Evolutionary conservation across 805 yeast genomes (phyloP), one percentile per base, ranked within the genome.

Genomic region (Yarrowia yakushimensis): DNA sequence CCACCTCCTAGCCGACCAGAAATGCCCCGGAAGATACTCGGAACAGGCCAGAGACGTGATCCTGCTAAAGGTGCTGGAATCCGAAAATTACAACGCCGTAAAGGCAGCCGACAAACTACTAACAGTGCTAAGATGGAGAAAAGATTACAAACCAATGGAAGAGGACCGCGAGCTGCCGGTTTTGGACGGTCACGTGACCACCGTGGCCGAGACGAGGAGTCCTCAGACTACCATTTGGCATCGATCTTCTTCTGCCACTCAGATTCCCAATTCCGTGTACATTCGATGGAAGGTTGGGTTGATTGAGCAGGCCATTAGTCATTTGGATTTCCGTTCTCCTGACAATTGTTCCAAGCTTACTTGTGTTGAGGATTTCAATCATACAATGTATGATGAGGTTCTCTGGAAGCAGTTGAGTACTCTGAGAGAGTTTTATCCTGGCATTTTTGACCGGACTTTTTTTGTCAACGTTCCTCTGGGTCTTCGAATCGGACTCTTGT

Each of bases 201-300:
- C 55, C 4, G 55, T 48, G 15, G 25, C 39, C 4, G 11, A 18
- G 5, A 33, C 39, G 1, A n/a, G 2, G 8, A 22, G 15, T 3
- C 39, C 55, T 10, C 55, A 48, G 18, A 33, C 28, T 10, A 48
- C 55, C 4, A 9, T 48, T n/a, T 48, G 55, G 55, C 55, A 48
- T 12, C 39, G 55, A 3, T 31, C 28, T n/a, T 4, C 18, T n/a
- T 4, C 18, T 2, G 10, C 55, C 10, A 31, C 39, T 5, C 18
- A 31, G 30, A 48, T 33, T 33, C 39, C 37, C n/a, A 31, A 31
- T 27, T 48, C 39, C 2, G 39, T 33, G 10, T 48, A 48, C 55
- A 48, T 48, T 15, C 39, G 55, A 13, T 48, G 55, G 55, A 48
- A 48, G 13, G 55, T 31, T 3, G 39, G 55, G 0, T 18, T 48